Percentiles rank a stretch among this genome's conserved stretches.
These are phyloP conservation scores for Stagonosporopsis cucurbitacearum DNA, from an alignment of 2,329 filamentous ascomycete species.

Conservation along the genomic window DNA sequence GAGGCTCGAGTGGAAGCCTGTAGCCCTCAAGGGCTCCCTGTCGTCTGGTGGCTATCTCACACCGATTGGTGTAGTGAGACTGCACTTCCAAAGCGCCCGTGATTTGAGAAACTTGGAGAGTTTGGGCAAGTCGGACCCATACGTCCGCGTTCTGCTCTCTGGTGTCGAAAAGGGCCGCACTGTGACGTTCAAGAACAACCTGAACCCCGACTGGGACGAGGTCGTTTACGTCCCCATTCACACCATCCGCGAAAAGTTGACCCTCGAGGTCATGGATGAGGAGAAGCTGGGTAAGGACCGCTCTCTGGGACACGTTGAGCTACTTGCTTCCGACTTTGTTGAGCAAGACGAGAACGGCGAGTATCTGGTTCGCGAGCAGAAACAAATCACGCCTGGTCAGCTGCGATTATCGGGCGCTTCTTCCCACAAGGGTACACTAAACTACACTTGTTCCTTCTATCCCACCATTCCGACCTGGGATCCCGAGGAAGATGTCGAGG, in stretches of 20 bases:
- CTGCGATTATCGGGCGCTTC: conserved; percentile 77
- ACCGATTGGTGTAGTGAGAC: conserved; percentile 91
- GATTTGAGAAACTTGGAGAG: conserved; percentile 92
- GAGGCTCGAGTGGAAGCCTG: conserved; percentile 92
- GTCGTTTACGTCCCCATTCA: conserved; percentile 93
- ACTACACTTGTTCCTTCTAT: conserved; percentile 87
- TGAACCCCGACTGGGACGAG: conserved; percentile 95
- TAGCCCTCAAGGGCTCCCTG: conserved; percentile 79
- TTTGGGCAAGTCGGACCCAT: conserved; percentile 96
- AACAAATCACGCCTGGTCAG: conserved; percentile 69
- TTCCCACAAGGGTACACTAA: conserved; percentile 77
- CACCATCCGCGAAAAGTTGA: conserved; percentile 79
- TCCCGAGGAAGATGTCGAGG: conserved; percentile 80
- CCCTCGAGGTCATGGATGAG: conserved; percentile 94
- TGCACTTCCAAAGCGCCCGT: conserved; percentile 85
- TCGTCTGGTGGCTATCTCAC: conserved; percentile 88
- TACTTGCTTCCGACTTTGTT: conserved; percentile 80
- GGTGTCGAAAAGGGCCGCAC: conserved; percentile 90
- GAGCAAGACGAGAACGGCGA: conserved; percentile 78
- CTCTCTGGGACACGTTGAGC: conserved; percentile 79
- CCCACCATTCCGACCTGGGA: conserved; percentile 87
- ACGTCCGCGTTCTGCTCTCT: conserved; percentile 85
- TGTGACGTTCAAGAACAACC: conserved; percentile 94
- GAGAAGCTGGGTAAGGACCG: conserved; percentile 92
- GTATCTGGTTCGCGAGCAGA: conserved; percentile 79